These are phyloP conservation scores for Diaporthe sp. DNA, from an alignment of 2,329 filamentous ascomycete genomes.

Conservation along the genomic window DNA sequence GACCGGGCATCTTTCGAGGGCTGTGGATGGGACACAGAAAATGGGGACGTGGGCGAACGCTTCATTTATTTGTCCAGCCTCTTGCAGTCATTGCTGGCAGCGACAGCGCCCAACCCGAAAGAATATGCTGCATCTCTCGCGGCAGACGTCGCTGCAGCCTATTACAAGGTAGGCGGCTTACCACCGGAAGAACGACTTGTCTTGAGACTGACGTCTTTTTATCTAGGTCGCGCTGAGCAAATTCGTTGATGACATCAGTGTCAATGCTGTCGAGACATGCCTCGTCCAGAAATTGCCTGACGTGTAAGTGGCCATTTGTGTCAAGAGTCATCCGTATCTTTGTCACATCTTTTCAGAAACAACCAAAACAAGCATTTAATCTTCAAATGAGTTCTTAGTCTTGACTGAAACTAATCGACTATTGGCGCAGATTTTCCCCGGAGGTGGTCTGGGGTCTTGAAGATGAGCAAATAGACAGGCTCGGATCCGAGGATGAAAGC, in stretches of 20 bases:
- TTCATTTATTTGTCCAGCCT: neutral
- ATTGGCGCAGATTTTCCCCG: constrained; percentile 40
- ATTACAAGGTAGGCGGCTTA: constrained; percentile 44
- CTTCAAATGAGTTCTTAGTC: neutral
- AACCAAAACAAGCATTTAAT: neutral
- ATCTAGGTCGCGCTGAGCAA: constrained; percentile 46
- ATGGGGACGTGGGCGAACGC: neutral
- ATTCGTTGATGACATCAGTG: constrained; percentile 48
- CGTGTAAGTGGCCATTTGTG: constrained; percentile 43
- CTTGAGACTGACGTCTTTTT: constrained; percentile 15
- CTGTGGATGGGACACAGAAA: neutral
- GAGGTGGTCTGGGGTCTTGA: constrained; percentile 47
- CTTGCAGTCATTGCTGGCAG: constrained; percentile 36
- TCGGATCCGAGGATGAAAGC: constrained; percentile 46
- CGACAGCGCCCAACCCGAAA: constrained; percentile 43
- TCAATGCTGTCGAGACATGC: constrained; percentile 47
- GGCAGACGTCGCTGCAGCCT: constrained; percentile 45
- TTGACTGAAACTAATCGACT: neutral
- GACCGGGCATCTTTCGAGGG: constrained; percentile 5
- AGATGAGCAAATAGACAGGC: constrained; percentile 43
- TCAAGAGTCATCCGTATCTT: neutral
- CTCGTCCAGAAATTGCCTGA: constrained; percentile 46
- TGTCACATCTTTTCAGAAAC: neutral
- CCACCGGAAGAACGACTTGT: neutral
- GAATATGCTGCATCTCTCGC: constrained; percentile 45